phyloP scores from a whole-genome alignment of 2,329 filamentous ascomycete species.

The Biscogniauxia sp. region DNA sequence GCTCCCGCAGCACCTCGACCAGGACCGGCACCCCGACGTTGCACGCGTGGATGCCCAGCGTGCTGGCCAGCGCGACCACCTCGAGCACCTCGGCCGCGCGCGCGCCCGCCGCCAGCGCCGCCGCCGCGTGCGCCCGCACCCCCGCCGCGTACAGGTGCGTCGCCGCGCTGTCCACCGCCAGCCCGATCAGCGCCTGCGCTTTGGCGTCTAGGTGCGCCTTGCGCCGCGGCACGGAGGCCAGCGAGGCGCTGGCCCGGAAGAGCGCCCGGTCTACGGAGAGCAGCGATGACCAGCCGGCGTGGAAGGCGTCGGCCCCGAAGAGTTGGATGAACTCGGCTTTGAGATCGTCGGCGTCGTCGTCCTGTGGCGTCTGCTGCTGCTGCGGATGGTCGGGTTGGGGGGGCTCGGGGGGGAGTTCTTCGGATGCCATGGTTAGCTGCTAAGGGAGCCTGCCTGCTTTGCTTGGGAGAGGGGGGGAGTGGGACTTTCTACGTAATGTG shows the following conservation, averaged over 20 bases:
- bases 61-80: constrained; percentile 41
- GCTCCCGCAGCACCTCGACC: constrained; percentile 45
- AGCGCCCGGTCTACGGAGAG: constrained; percentile 24
- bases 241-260: constrained; percentile 25
- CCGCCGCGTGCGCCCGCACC: constrained; percentile 39
- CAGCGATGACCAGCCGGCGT: constrained; percentile 27
- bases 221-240: constrained; percentile 25
- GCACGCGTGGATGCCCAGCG: constrained; percentile 46
- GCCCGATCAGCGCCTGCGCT: constrained; percentile 40
- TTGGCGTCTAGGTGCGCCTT: constrained; percentile 38
- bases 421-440: too few relatives aligned
- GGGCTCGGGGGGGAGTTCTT: too few relatives aligned
- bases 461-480: too few relatives aligned
- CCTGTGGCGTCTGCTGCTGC: not conserved
- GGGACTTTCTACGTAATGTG: too few relatives aligned
- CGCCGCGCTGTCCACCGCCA: constrained; percentile 41
- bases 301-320: constrained; percentile 21
- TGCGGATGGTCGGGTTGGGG: not conserved
- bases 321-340: constrained; percentile 18
- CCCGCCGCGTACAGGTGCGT: constrained; percentile 45
- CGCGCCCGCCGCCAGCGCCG: constrained; percentile 39
- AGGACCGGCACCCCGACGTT: constrained; percentile 46
- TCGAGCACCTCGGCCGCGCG: constrained; percentile 43
- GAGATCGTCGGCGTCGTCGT: constrained; percentile 15
- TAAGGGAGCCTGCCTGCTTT: too few relatives aligned